phyloP scores from a whole-genome alignment of 2,329 filamentous ascomycete species.

The Diaporthe citriasiana region DNA sequence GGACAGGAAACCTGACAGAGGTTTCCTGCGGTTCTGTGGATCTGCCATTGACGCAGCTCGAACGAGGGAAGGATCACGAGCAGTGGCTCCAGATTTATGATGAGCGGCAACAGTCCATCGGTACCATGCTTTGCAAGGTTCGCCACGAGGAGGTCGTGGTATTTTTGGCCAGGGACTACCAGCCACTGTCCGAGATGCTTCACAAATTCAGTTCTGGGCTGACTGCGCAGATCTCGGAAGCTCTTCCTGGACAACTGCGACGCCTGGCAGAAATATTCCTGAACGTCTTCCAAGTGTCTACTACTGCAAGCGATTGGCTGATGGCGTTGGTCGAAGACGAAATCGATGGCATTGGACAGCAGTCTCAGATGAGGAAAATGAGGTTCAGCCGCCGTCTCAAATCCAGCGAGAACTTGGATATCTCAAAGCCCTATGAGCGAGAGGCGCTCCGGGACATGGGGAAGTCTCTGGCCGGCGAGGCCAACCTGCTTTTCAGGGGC shows the following conservation, averaged over 20 bases:
- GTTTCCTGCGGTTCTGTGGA: constrained; percentile 81
- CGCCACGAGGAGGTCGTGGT: constrained; percentile 92
- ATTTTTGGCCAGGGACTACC: constrained; percentile 87
- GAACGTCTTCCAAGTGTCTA: constrained; percentile 96
- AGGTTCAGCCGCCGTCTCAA: constrained; percentile 79
- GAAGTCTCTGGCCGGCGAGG: constrained; percentile 85
- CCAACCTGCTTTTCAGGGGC: constrained; percentile 93
- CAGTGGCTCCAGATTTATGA: constrained; percentile 90
- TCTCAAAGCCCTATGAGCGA: constrained; percentile 69
- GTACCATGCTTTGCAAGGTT: constrained; percentile 87
- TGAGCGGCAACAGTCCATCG: constrained; percentile 80
- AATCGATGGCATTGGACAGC: constrained; percentile 91
- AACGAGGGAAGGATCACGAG: constrained; percentile 83
- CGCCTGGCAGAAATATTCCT: constrained; percentile 87
- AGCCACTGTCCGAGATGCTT: constrained; percentile 83
- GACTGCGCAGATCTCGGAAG: constrained; percentile 85
- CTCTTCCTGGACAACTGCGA: constrained; percentile 82
- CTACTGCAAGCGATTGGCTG: constrained; percentile 87
- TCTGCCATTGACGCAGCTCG: constrained; percentile 82
- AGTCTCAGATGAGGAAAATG: constrained; percentile 80
- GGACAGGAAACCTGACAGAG: constrained; percentile 62
- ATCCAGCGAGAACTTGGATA: constrained; percentile 76
- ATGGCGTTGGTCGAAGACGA: constrained; percentile 95
- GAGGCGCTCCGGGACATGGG: constrained; percentile 82
- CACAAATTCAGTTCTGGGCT: constrained; percentile 88